Evolutionary conservation across 1,284 basidiomycete species (phyloP), one percentile per base, ranked within the genome.

Genomic region (Microbotryum silenes-acaulis): DNA sequence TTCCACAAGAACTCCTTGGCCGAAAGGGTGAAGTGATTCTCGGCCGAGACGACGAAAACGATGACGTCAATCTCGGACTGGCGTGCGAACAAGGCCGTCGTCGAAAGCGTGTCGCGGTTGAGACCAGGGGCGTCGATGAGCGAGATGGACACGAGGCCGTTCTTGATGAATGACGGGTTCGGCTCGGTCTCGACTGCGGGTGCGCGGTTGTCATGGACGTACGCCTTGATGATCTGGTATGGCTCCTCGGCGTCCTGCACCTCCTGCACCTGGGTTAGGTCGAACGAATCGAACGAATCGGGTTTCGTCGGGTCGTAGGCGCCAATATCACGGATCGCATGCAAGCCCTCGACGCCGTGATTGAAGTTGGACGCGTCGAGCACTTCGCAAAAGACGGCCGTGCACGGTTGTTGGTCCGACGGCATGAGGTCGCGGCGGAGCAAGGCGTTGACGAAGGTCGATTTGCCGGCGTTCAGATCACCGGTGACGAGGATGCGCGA

Each of bases 21-120:
- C 0, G 91, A 94, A 8, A 97, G 82, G 0, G 96, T 99, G 75
- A 99, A 97, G 79, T 98, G 94, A 77, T 98, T 98, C 78, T 97
- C 94, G 8, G 96, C 92, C 1, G 89, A 92, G 54, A 97, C 92
- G 67, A 97, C 92, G 75, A 98, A 99, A 59, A 99, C 93, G 60
- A 99, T 85, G 31, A 99, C 94, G 74, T 99, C 96, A 59, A 99
- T 98, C 77, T 97, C 92, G 75, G 96, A 90, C 76, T 98, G 94
- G 42, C 91, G 89, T 21, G 93, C 85, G 73, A 98, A 98, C 53
- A 97, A 80, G 9, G 91, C 90, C 3, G 94, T 99, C 0, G 96
- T 99, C 79, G 96, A 91, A 73, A 94, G 77, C 61, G 87, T 91
- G 76, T 98, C 96, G 61, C 91, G 85, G 77, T 99, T 99, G 56